Conservation (phyloP, 768 basidiomycete genomes). For the Leccinellum albellum region DNA sequence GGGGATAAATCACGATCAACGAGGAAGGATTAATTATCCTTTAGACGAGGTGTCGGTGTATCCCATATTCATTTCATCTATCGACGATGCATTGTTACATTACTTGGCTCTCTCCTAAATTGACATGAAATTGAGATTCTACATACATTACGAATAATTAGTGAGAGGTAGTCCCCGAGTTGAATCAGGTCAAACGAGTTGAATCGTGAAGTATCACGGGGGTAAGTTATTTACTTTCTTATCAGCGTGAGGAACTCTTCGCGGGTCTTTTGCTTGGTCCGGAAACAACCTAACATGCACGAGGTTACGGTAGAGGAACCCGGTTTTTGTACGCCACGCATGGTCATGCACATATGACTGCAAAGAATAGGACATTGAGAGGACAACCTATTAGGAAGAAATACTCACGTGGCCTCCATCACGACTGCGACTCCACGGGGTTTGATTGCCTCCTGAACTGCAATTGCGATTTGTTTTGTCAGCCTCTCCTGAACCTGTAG, state of each 20-base stretch:
- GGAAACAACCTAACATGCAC: slow-evolving; percentile 98
- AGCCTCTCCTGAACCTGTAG: slow-evolving; percentile 97
- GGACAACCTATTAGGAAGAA: slow-evolving; percentile 4
- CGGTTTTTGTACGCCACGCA: slow-evolving; percentile 99
- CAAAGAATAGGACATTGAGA: slow-evolving; percentile 8
- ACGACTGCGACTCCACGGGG: slow-evolving; percentile 98
- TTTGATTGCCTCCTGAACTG: slow-evolving; percentile 97
- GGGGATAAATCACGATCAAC: slow-evolving; percentile 50
- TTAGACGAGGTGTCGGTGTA: slow-evolving; percentile 6
- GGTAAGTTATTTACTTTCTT: slow-evolving; percentile 35
- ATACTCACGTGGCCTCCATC: slow-evolving; percentile 92
- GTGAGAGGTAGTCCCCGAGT: slow-evolving; percentile 26
- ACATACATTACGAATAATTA: slow-evolving; percentile 24
- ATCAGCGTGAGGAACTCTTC: slow-evolving; percentile 94
- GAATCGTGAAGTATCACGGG: slow-evolving; percentile 36
- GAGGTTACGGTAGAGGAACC: slow-evolving; percentile 93
- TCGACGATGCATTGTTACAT: slow-evolving; percentile 10
- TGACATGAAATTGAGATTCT: slow-evolving; percentile 7
- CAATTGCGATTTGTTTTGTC: slow-evolving; percentile 95
- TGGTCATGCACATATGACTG: slow-evolving; percentile 98
- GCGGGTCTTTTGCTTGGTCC: slow-evolving; percentile 96
- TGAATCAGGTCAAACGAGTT: slow-evolving; percentile 42
- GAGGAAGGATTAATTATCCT: slow-evolving; percentile 48
- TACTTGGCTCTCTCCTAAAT: slow-evolving; percentile 15
- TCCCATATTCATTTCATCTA: slow-evolving; percentile 10